Evolutionary conservation across 2,329 filamentous ascomycete species (phyloP).

Genomic region (Akanthomyces muscarius): DNA sequence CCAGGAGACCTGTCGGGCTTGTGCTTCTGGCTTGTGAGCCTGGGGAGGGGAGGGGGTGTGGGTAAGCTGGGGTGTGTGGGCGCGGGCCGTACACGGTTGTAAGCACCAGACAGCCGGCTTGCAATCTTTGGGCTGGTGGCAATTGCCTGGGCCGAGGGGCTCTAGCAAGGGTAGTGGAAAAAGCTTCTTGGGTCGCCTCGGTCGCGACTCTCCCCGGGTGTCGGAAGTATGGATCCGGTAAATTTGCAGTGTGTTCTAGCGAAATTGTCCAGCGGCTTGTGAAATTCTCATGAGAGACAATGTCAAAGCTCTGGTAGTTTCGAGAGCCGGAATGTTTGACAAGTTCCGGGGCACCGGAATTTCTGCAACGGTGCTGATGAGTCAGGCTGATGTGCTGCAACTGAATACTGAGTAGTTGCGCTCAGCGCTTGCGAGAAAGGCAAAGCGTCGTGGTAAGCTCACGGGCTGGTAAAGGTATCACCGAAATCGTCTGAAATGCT

Average conservation of each 20-base stretch:
- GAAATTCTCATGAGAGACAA: not conserved
- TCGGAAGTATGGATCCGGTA: conserved; percentile 11
- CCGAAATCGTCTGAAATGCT: not conserved
- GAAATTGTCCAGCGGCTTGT: conserved; percentile 1
- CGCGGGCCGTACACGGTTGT: conserved; percentile 6
- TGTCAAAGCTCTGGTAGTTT: not conserved
- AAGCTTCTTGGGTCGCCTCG: conserved; percentile 1
- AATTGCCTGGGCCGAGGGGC: conserved; percentile 8
- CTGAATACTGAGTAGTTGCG: not conserved
- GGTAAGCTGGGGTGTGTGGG: not conserved
- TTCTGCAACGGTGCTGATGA: not conserved
- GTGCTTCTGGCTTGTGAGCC: conserved; percentile 16
- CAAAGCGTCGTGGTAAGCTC: not conserved
- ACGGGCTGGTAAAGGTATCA: not conserved
- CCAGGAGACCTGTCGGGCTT: conserved; percentile 12
- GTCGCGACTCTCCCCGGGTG: conserved; percentile 11
- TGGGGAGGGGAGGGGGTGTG: conserved; percentile 3
- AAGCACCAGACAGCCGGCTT: conserved; percentile 10
- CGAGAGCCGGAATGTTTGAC: not conserved
- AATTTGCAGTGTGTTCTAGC: not conserved
- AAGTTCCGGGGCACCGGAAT: not conserved
- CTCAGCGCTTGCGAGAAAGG: not conserved
- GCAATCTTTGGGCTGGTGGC: not conserved
- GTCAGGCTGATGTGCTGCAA: conserved; percentile 13
- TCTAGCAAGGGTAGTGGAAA: not conserved